Percentiles rank a stretch among this genome's conserved stretches.
Evolutionary conservation across 768 basidiomycete species (phyloP).

Genomic region (Boletus rubescentipes): DNA sequence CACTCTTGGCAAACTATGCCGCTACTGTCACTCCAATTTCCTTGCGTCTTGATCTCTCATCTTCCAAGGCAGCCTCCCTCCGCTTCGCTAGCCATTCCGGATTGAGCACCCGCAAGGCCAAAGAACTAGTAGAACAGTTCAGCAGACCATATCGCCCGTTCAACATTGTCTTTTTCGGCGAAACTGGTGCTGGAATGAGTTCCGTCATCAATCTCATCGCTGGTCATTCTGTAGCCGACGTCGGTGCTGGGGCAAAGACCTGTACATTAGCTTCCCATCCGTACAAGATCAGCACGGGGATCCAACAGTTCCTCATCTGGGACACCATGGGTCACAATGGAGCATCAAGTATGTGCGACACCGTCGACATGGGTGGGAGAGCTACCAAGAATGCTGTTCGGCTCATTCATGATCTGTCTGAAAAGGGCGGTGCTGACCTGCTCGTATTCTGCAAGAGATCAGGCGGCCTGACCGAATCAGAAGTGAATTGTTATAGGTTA

Average conservation of each 20-base stretch:
- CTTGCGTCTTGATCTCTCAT: not conserved
- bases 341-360: too few relatives aligned
- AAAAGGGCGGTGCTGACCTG: too few relatives aligned
- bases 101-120: not conserved
- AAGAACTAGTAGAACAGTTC: too few relatives aligned
- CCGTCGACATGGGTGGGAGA: too few relatives aligned
- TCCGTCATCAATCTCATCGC: conserved; percentile 5
- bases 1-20: not conserved
- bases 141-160: not conserved
- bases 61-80: not conserved
- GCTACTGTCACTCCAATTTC: not conserved
- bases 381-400: too few relatives aligned
- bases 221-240: not conserved
- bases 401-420: too few relatives aligned
- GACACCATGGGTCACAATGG: too few relatives aligned
- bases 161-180: conserved; percentile 38
- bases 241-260: not conserved
- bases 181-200: conserved; percentile 11
- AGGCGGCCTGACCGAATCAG: too few relatives aligned
- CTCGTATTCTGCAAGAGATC: too few relatives aligned
- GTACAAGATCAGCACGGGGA: not conserved
- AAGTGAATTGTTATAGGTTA: too few relatives aligned
- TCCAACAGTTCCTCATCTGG: not conserved
- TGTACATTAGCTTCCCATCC: not conserved
- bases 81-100: not conserved